phyloP scores from a whole-genome alignment of 768 basidiomycete species.

The Brasilioporus rufonigricans region DNA sequence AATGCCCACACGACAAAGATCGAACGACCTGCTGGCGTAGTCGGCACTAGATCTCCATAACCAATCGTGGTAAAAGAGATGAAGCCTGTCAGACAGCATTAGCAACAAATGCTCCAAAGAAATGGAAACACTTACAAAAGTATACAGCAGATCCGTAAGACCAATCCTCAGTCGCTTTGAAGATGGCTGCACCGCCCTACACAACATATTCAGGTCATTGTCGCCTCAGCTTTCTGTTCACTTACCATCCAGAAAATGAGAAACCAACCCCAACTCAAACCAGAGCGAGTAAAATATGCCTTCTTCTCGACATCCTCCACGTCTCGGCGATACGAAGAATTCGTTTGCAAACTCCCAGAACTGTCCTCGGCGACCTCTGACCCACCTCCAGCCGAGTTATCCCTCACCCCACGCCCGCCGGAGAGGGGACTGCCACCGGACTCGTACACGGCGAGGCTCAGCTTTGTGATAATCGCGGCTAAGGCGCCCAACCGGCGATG shows the following conservation, averaged over 20 bases:
- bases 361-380: not conserved
- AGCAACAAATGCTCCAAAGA: not conserved
- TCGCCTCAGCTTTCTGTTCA: not conserved
- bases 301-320: constrained; percentile 43
- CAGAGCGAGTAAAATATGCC: constrained; percentile 56
- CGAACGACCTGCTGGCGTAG: constrained; percentile 66
- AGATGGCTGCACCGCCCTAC: constrained; percentile 68
- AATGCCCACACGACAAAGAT: constrained; percentile 80
- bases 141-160: constrained; percentile 60
- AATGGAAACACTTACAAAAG: constrained; percentile 54
- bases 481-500: constrained; percentile 58
- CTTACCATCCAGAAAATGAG: constrained; percentile 76
- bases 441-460: constrained; percentile 43
- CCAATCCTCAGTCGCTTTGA: constrained; percentile 70
- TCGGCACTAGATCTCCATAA: constrained; percentile 62
- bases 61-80: constrained; percentile 74
- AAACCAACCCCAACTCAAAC: constrained; percentile 59
- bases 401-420: not conserved
- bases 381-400: not conserved
- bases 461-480: constrained; percentile 51
- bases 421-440: constrained; percentile 16
- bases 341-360: constrained; percentile 7
- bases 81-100: constrained; percentile 46
- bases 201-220: not conserved
- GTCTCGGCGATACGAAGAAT: constrained; percentile 12